phyloP scores from a whole-genome alignment of 169 alveolate species.

The Fabrea salina region DNA sequence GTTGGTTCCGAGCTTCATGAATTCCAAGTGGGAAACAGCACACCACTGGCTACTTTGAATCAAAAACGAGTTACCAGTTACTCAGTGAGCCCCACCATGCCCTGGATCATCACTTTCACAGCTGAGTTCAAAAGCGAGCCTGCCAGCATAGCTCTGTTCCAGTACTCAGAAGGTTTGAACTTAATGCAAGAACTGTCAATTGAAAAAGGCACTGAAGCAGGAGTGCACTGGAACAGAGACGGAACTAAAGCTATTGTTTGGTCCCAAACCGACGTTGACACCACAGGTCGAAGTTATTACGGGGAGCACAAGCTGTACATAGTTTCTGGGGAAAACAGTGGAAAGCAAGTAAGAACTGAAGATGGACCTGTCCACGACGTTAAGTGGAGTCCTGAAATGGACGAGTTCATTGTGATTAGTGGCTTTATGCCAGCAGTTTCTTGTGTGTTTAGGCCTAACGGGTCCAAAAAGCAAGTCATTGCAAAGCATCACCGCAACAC shows the following conservation, averaged over 20 bases:
- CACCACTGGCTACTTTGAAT: neutral
- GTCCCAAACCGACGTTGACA: slow-evolving; percentile 55
- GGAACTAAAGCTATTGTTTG: slow-evolving; percentile 47
- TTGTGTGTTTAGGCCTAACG: slow-evolving; percentile 39
- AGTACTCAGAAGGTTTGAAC: neutral
- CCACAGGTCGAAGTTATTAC: slow-evolving; percentile 63
- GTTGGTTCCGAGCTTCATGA: neutral
- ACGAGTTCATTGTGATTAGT: slow-evolving; percentile 61
- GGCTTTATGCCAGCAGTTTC: slow-evolving; percentile 74
- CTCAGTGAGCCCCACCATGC: slow-evolving; percentile 34
- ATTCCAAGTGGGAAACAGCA: slow-evolving; percentile 29
- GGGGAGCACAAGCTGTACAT: slow-evolving; percentile 56
- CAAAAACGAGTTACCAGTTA: slow-evolving; percentile 9
- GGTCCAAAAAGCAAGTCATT: slow-evolving; percentile 53
- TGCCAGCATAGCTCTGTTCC: slow-evolving; percentile 32
- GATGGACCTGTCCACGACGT: slow-evolving; percentile 72
- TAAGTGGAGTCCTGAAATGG: slow-evolving; percentile 51
- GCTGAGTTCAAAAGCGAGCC: slow-evolving; percentile 27
- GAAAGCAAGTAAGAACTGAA: slow-evolving; percentile 36
- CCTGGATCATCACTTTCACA: neutral
- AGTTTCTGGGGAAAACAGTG: slow-evolving; percentile 32
- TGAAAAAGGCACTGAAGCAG: slow-evolving; percentile 48
- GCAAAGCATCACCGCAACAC: slow-evolving; percentile 61
- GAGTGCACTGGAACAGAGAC: slow-evolving; percentile 40
- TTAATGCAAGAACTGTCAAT: slow-evolving; percentile 19